phyloP scores from a whole-genome alignment of 805 yeast species.

The Candida pini region DNA sequence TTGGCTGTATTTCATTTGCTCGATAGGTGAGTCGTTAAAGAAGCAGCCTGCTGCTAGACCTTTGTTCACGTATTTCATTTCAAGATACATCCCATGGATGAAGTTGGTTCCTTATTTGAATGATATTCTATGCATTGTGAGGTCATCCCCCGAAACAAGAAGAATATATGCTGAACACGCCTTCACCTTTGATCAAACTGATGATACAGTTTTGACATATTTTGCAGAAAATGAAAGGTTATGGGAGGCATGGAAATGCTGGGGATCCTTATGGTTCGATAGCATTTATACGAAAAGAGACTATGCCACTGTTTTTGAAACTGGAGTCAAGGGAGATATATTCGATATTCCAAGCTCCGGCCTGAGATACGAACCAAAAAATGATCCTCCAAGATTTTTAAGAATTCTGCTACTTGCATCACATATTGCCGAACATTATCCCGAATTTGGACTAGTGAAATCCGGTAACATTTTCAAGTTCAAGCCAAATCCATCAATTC shows the following conservation, averaged over 20 bases:
- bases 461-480: constrained; percentile 40
- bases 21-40: constrained; percentile 53
- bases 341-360: constrained; percentile 70
- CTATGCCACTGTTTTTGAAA: constrained; percentile 39
- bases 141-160: constrained; percentile 20
- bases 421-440: constrained; percentile 43
- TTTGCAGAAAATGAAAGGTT: constrained; percentile 57
- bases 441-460: constrained; percentile 49
- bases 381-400: constrained; percentile 46
- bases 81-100: constrained; percentile 64
- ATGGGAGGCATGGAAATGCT: constrained; percentile 77
- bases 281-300: constrained; percentile 48
- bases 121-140: constrained; percentile 39
- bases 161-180: constrained; percentile 9
- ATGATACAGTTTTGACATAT: constrained; percentile 34
- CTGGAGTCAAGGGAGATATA: constrained; percentile 54
- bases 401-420: constrained; percentile 47
- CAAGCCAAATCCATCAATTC: constrained; percentile 4
- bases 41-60: constrained; percentile 39
- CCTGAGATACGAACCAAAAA: constrained; percentile 36
- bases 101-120: constrained; percentile 59
- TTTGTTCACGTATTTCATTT: constrained; percentile 46
- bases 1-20: constrained; percentile 67
- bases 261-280: constrained; percentile 84
- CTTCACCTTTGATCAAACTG: constrained; percentile 6